Base-by-base conservation (phyloP, 1,139 yeast genomes). In the Lodderomyces orthopsilosis region DNA sequence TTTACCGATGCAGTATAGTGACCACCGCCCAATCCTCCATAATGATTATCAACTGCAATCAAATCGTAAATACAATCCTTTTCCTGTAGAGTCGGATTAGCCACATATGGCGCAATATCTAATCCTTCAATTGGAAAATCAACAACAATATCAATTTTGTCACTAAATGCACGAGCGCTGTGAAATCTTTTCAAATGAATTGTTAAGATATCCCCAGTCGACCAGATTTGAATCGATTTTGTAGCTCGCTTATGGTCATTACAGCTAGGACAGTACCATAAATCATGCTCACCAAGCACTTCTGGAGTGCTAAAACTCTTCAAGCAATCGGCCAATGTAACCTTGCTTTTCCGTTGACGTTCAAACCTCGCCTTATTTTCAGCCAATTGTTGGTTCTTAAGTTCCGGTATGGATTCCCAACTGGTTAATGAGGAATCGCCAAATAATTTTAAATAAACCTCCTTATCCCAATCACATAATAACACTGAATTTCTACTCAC, bases 1-100 rank as follows among this genome's bases (percentile, higher is more conserved):
- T 84, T 85, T 1, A 79, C 97, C 54, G 81, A 84, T 0, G 98
- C 89, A 1, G 98, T 93, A 61, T 93, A 93, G 65, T 93, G 98
- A 2, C 98, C 98, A 6, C 98, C 98, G 1, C 98, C 98, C 26
- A 93, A 71, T 0, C 98, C 97, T 44, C 98, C 98, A 59, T 75
- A 91, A 60, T 93, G 98, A 61, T 91, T 91, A 60, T 91, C 98
- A 21, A 93, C 97, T 0, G 95, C 98, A 56, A 88, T 75, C 53
- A 93, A 70, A 59, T 93, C 98, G 61, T 93, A 93, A 0, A 88
- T 61, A 18, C 44, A 41, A 32, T 49, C 43, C 7, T 65, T 65
- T 5, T 66, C 66, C 10, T 63, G 63, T 15, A 63, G 69, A 14
- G 62, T 60, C 12, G 67, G 61, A 15, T 59, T 57, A 10, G 66